Evolutionary conservation across 495 filamentous ascomycete genomes (phyloP), one percentile per base, ranked within the genome.

Genomic region (Cetradonia linearis): DNA sequence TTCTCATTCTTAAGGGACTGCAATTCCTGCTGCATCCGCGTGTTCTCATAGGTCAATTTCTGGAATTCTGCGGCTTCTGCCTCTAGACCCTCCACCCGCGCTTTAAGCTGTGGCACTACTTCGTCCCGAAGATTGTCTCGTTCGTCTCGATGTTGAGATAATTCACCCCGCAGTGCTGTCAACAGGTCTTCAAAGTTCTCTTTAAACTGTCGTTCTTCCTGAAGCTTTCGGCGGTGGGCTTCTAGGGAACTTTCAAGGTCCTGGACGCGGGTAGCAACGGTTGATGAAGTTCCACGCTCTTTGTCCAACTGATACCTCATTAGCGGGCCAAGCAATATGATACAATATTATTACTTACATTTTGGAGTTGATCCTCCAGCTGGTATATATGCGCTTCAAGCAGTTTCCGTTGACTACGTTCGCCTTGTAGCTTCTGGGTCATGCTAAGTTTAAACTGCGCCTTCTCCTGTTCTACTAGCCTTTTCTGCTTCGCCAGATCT

Each of bases 171-270:
- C 66, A 97, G 82, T 27, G 88, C 93, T 11, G 83, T 83, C 34
- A 96, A 77, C 42, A 97, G 77, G 69, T 95, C 91, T 69, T 96
- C 90, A 67, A 96, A 93, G 65, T 93, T 97, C 69, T 89, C 88
- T 68, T 95, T 96, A 61, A 86, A 82, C 69, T 88, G 83, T 34
- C 88, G 79, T 72, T 98, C 94, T 67, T 96, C 91, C 4, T 79
- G 77, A 20, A 97, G 77, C 66, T 87, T 86, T 61, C 93, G 81
- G 53, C 86, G 82, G 55, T 89, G 77, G 61, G 91, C 87, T 60
- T 96, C 89, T 55, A 96, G 79, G 5, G 81, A 80, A 58, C 67
- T 75, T 70, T 97, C 92, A 16, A 98, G 76, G 67, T 95, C 88
- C 64, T 80, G 82, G 42, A 88, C 68, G 6, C 84, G 77, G 23